These are phyloP conservation scores for Exophiala bonariae DNA, from an alignment of 2,329 filamentous ascomycete genomes.

Conservation along the genomic window DNA sequence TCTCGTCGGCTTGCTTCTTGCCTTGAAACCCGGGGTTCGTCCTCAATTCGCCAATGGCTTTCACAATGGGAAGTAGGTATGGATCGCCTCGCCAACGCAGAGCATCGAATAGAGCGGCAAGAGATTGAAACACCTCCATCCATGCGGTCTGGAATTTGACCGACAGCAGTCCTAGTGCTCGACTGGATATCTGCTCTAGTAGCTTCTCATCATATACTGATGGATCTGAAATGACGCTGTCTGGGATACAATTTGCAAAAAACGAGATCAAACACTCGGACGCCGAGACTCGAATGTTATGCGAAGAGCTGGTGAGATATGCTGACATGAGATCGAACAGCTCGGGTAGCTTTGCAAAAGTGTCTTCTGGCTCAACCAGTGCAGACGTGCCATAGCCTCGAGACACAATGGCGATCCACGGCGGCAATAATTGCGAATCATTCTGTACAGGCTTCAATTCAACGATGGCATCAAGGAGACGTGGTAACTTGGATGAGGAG, in stretches of 20 bases:
- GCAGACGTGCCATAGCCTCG: conserved; percentile 92
- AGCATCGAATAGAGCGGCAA: conserved; percentile 82
- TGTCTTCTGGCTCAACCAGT: conserved; percentile 84
- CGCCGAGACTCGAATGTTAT: conserved; percentile 91
- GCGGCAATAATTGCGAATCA: conserved; percentile 89
- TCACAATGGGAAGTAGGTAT: conserved; percentile 72
- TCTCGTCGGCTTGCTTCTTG: conserved; percentile 91
- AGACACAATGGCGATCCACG: conserved; percentile 95
- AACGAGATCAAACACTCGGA: conserved; percentile 95
- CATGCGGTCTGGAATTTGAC: conserved; percentile 93
- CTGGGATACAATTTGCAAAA: conserved; percentile 83
- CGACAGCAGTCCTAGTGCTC: conserved; percentile 72
- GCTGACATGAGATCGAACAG: conserved; percentile 76
- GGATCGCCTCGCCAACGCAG: conserved; percentile 83
- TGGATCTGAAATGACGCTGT: conserved; percentile 78
- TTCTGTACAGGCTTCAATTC: conserved; percentile 89
- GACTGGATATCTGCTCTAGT: conserved; percentile 73
- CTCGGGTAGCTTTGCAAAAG: conserved; percentile 84
- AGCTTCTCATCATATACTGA: conserved; percentile 91
- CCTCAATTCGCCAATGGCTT: conserved; percentile 80
- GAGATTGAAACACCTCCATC: conserved; percentile 89
- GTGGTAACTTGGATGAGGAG: conserved; percentile 83
- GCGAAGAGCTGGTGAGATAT: conserved; percentile 82
- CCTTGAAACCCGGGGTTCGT: conserved; percentile 84
- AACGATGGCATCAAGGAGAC: conserved; percentile 85